A percentile compares a stretch with the other conserved stretches of the same genome.
Conservation (phyloP, 179 eudicot species). For the Nepenthes alata region DNA sequence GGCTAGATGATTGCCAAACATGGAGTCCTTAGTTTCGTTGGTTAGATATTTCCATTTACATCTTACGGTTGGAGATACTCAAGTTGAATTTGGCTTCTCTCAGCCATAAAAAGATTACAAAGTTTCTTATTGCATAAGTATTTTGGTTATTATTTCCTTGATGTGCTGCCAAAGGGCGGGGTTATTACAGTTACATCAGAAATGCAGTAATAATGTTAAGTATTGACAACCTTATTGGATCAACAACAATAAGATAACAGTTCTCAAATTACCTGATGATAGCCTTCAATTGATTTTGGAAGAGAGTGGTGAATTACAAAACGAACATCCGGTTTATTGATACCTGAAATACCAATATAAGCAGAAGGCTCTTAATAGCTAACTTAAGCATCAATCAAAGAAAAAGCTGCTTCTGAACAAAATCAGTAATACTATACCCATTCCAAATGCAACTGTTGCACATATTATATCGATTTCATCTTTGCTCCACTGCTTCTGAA, state of each 20-base stretch:
- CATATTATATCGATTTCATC: conserved; percentile 89
- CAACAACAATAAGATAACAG: neutral
- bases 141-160: too few species aligned
- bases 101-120: too few species aligned
- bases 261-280: conserved; percentile 64
- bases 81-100: too few species aligned
- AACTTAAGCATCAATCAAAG: conserved; percentile 5
- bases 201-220: neutral
- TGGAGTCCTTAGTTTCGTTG: too few species aligned
- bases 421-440: conserved; percentile 42
- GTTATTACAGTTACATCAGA: too few species aligned
- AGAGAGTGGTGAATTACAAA: conserved; percentile 98
- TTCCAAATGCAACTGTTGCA: conserved; percentile 99
- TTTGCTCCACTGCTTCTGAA: conserved; percentile 97
- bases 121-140: too few species aligned
- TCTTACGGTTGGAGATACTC: too few species aligned
- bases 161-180: too few species aligned
- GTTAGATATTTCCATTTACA: too few species aligned
- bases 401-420: too few species aligned
- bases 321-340: conserved; percentile 96
- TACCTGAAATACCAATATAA: conserved; percentile 51
- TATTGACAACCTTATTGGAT: neutral
- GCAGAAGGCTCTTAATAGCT: conserved; percentile 10
- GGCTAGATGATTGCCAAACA: too few species aligned
- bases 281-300: conserved; percentile 98